phyloP scores from a whole-genome alignment of 345 rosid species.

The Populus simonii region DNA sequence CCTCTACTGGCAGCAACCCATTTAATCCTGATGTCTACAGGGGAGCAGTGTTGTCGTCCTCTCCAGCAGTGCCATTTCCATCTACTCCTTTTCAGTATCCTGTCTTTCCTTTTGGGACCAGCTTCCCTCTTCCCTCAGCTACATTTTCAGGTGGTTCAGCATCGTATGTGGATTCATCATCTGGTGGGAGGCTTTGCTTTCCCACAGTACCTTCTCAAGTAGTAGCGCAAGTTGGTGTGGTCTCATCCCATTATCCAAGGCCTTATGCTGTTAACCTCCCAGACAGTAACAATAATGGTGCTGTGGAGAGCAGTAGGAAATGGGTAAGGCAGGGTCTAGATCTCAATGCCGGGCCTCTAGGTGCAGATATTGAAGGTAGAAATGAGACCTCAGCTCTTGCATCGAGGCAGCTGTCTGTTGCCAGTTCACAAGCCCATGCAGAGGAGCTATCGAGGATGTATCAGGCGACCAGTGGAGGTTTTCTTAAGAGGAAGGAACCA shows the following conservation, averaged over 20 bases:
- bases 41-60: slow-evolving; percentile 65
- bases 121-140: slow-evolving; percentile 57
- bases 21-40: slow-evolving; percentile 61
- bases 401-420: slow-evolving; percentile 49
- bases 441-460: slow-evolving; percentile 77
- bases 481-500: slow-evolving; percentile 77
- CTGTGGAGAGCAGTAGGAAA: slow-evolving; percentile 48
- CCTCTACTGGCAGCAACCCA: slow-evolving; percentile 47
- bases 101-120: slow-evolving; percentile 51
- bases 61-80: slow-evolving; percentile 71
- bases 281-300: slow-evolving; percentile 45
- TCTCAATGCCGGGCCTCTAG: slow-evolving; percentile 81
- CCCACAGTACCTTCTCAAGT: slow-evolving; percentile 65
- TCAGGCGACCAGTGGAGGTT: slow-evolving; percentile 53
- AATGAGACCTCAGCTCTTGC: slow-evolving; percentile 51
- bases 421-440: slow-evolving; percentile 45
- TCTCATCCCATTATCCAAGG: slow-evolving; percentile 55
- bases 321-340: slow-evolving; percentile 75
- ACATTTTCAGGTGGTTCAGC: slow-evolving; percentile 67
- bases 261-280: slow-evolving; percentile 63
- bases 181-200: slow-evolving; percentile 60
- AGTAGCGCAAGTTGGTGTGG: slow-evolving; percentile 49
- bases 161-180: slow-evolving; percentile 60
- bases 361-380: slow-evolving; percentile 58
- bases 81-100: slow-evolving; percentile 72